phyloP scores from a whole-genome alignment of 1,284 basidiomycete species.

The Golubevia pallescens region DNA sequence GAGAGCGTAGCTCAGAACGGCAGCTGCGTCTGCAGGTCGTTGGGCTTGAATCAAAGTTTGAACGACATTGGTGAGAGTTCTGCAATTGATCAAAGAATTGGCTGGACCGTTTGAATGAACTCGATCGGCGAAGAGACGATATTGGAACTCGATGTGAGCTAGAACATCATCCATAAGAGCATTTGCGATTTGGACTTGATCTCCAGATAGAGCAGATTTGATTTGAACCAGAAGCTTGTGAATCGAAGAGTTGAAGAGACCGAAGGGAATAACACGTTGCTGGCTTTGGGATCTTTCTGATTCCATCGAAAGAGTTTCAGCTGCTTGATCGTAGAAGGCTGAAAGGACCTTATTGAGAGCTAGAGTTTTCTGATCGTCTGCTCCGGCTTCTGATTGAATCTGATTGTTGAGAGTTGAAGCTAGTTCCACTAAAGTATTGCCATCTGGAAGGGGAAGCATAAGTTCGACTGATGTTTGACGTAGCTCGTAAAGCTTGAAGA shows the following conservation, averaged over 20 bases:
- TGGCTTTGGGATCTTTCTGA: neutral
- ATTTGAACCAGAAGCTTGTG: neutral
- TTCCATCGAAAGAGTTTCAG: neutral
- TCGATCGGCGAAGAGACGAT: neutral
- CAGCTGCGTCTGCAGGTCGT: neutral
- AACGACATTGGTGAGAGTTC: neutral
- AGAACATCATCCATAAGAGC: neutral
- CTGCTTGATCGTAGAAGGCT: neutral
- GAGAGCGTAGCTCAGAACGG: neutral
- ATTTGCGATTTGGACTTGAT: neutral
- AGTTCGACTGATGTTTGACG: conserved; percentile 58
- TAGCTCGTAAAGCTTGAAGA: conserved; percentile 71
- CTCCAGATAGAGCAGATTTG: neutral
- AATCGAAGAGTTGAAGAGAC: neutral
- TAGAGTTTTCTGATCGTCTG: neutral
- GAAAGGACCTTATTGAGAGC: neutral
- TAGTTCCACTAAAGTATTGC: conserved; percentile 63
- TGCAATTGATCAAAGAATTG: neutral
- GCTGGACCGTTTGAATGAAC: neutral
- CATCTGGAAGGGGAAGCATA: conserved; percentile 6
- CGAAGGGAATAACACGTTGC: neutral
- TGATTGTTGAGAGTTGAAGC: neutral
- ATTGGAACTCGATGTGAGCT: neutral
- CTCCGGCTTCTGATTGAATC: neutral
- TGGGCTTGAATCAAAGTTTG: neutral